Base-by-base conservation (phyloP, 2,329 filamentous ascomycete species). In the Aspergillus pseudoterreus region DNA sequence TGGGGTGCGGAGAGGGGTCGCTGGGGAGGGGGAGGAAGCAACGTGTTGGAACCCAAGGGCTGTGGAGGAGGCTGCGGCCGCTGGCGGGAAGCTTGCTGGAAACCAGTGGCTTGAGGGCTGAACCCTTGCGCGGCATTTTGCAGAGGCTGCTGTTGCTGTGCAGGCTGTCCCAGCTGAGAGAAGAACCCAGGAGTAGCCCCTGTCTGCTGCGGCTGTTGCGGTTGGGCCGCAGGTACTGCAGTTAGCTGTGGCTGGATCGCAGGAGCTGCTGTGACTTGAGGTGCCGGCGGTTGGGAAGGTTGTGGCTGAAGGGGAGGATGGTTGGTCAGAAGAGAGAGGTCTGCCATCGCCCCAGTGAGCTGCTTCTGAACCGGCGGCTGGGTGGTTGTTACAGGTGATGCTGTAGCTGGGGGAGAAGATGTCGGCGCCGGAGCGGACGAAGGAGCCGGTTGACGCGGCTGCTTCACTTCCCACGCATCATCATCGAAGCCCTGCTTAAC, bases 391-490 rank as follows among this genome's bases (percentile, higher is more conserved):
- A 72, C 63, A 6, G 71, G 67, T 2, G 70, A 51, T 63, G 65
- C 39, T 65, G 71, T 51, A 14, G 53, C 50, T 8, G 62, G 50
- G 9, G 61, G 52, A 21, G 62, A 56, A 19, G 54, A 41, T 22
- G 59, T 51, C 24, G 72, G 58, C 12, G 73, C 64, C 2, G 74
- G 62, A 15, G 77, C 63, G 12, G 73, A 61, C 14, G 74, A 63
- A 19, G 78, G 61, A 30, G 73, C 66, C 44, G 77, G 57, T 49
- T 85, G 81, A 66, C 84, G 87, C 12, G 87, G 82, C 15, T 90
- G 89, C 74, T 96, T 96, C 45, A 96, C 87, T 63, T 95, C 90
- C 94, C 94, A 99, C 8, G 94, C 94, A 75, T 97, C 90, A 65
- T 97, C 94, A 47, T 99, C 94, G 64, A 97, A 97, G 2, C 90